Percentiles rank a stretch among this genome's conserved stretches.
These are phyloP conservation scores for Candida broadrunensis DNA, from an alignment of 805 yeast genomes.

Conservation along the genomic window DNA sequence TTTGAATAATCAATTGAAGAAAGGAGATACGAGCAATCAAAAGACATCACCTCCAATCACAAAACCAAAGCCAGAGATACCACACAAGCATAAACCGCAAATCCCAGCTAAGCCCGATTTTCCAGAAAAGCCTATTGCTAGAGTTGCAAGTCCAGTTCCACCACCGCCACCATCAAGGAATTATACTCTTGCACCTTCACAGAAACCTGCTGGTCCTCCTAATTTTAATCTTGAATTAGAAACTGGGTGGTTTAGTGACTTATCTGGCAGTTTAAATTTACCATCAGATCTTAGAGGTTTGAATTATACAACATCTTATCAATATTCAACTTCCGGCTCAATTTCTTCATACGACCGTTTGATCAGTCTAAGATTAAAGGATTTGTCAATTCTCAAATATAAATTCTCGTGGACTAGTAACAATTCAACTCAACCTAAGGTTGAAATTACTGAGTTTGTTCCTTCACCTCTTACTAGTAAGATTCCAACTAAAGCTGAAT, in stretches of 20 bases:
- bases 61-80: constrained; percentile 13
- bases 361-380: constrained; percentile 38
- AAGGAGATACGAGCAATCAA: neutral
- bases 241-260: constrained; percentile 46
- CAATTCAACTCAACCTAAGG: constrained; percentile 17
- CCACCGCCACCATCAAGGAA: constrained; percentile 30
- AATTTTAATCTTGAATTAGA: constrained; percentile 40
- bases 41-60: constrained; percentile 8
- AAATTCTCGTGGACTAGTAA: constrained; percentile 39
- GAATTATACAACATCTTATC: constrained; percentile 24
- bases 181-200: constrained; percentile 11
- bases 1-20: neutral
- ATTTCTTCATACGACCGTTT: constrained; percentile 16
- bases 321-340: constrained; percentile 6
- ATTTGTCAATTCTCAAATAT: constrained; percentile 36
- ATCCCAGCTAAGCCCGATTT: constrained; percentile 4
- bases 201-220: constrained; percentile 23
- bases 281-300: constrained; percentile 39
- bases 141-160: constrained; percentile 14
- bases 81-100: constrained; percentile 6
- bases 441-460: constrained; percentile 24
- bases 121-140: constrained; percentile 5
- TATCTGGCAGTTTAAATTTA: constrained; percentile 18
- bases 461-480: constrained; percentile 42
- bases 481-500: constrained; percentile 27